Base-by-base conservation (phyloP, 2,329 filamentous ascomycete genomes). In the Penicillium sp. region DNA sequence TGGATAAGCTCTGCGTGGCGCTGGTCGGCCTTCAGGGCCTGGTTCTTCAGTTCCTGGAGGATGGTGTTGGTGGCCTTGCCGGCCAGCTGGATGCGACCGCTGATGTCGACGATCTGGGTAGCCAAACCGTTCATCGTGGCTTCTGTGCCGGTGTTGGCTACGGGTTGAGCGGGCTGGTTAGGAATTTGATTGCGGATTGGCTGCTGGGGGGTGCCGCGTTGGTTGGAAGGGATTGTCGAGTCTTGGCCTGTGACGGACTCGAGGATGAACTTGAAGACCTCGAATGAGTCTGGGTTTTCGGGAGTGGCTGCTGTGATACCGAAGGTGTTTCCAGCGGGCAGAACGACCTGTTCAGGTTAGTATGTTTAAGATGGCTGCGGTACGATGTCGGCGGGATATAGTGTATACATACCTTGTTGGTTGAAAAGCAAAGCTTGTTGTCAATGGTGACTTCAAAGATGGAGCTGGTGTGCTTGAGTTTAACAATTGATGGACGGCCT, bases 211-310 rank as follows among this genome's bases (percentile, higher is more conserved):
- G 55, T 53, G 35, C 55, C 59, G 12, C 58, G 60, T 12, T 66
- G 51, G 19, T 65, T 57, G 19, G 65, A 60, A 25, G 63, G 59
- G 66, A 53, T 58, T 44, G 49, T 57, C 43, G 65, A 61, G 48
- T 55, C 60, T 39, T 64, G 56, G 49, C 57, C 51, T 10, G 61
- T n/a, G n/a, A 72, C 61, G 12, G 83, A 87, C 70, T 87, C 85
- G 51, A 94, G 85, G 36, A 89, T 82, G 71, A 97, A 84, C 73
- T 93, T 96, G 81, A 93, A 94, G 64, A 96, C 76, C 76, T 99
- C 94, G 69, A 97, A 96, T 6, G 91, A 96, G 77, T 99, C 94
- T 0, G 94, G 92, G 68, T 87, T 93, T 65, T 97, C 93, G 31
- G 91, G 90, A 3, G 91, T 93, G 17, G 91, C 90, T 42, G 93